Evolutionary conservation across 2,329 filamentous ascomycete species (phyloP), one percentile per base, ranked within the genome.

Genomic region (Sporothrix brunneoviolacea): DNA sequence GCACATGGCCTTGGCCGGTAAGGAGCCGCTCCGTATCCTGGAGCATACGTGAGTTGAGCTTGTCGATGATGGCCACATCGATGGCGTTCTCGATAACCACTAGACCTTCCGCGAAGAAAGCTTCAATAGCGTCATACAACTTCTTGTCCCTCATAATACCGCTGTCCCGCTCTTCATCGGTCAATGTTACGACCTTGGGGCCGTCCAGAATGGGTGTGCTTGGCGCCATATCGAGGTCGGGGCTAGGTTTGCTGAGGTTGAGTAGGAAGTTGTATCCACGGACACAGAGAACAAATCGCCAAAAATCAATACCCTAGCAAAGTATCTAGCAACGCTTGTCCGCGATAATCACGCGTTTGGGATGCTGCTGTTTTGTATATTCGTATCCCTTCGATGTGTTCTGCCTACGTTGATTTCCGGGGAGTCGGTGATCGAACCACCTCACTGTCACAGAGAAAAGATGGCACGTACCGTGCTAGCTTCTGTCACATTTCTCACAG

Each of bases 21-120:
- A 60, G 48, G 12, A 60, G 54, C 42, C 56, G 56, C 15, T 50
- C 50, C 7, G 58, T 60, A 42, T 60, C 58, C 27, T 59, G 36
- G 24, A 55, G 57, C 54, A 55, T 60, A 35, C 54, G 58, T 38
- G 54, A 55, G 55, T 57, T 63, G 48, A 59, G 57, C 54, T 48
- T 60, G 55, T 62, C 60, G 41, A 64, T 60, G 44, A 62, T 60
- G 42, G 54, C 57, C 9, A 44, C 50, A 21, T 59, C 53, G 32
- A 61, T 57, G 15, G 59, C 58, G 43, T 61, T 61, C 32, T 60
- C 59, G 33, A 61, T 52, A 4, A 61, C 58, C 13, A 61, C 59
- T 12, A 61, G 44, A 13, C 59, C 59, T 37, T 61, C 58, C 1
- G 50, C 56, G 45, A 61, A 60, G 48, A 60, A 60, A 19, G 58